These are phyloP conservation scores for Nemania bipapillata DNA, from an alignment of 2,329 filamentous ascomycete species.

Conservation along the genomic window DNA sequence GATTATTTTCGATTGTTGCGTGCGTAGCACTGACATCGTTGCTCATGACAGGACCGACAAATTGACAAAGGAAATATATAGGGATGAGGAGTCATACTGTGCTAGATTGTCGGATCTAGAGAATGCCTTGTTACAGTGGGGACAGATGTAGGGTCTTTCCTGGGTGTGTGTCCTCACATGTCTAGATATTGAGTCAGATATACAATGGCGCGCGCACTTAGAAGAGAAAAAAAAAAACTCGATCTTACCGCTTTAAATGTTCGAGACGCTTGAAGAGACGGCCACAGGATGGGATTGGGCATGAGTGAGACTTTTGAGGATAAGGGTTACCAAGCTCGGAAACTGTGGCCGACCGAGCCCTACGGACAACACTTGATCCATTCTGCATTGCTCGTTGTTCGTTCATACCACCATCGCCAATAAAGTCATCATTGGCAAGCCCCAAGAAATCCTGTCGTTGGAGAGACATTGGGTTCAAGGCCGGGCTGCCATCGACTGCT, in stretches of 20 bases:
- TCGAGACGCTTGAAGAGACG: slow-evolving; percentile 98
- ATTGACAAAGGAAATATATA: slow-evolving; percentile 53
- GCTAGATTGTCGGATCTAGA: slow-evolving; percentile 98
- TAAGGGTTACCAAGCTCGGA: slow-evolving; percentile 92
- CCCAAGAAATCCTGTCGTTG: slow-evolving; percentile 76
- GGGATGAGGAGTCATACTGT: slow-evolving; percentile 73
- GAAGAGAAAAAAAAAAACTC: slow-evolving; percentile 56
- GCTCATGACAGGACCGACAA: slow-evolving; percentile 57
- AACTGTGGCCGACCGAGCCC: slow-evolving; percentile 92
- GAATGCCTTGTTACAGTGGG: slow-evolving; percentile 98
- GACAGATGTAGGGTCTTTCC: slow-evolving; percentile 97
- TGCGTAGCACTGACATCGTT: slow-evolving; percentile 53
- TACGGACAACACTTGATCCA: slow-evolving; percentile 80
- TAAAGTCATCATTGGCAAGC: slow-evolving; percentile 70
- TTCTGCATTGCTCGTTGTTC: slow-evolving; percentile 75
- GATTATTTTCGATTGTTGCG: slow-evolving; percentile 47
- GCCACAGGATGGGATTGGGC: slow-evolving; percentile 97
- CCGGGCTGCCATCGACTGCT: slow-evolving; percentile 82
- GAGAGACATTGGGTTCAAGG: slow-evolving; percentile 74
- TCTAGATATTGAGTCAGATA: slow-evolving; percentile 70
- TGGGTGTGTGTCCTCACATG: slow-evolving; percentile 99
- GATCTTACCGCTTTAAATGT: slow-evolving; percentile 94
- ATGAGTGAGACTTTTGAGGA: slow-evolving; percentile 97
- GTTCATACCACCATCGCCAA: slow-evolving; percentile 68
- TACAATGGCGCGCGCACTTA: slow-evolving; percentile 55